Percentiles rank a stretch among this genome's conserved stretches.
Conservation (phyloP, 192 early-diverging fungal species). For the Phycomyces blakesleeanus region DNA sequence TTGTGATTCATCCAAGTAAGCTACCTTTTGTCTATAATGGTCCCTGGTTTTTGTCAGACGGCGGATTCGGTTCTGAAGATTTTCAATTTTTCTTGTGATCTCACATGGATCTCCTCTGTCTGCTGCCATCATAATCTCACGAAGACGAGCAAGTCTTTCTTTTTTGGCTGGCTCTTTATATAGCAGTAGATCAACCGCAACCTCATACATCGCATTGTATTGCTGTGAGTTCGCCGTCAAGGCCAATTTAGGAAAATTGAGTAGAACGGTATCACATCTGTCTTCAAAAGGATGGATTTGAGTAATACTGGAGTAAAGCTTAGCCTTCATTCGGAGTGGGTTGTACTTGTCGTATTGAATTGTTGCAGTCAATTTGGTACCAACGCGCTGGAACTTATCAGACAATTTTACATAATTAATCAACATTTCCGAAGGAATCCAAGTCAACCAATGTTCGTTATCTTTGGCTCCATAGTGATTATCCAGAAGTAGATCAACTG, state of each 20-base stretch:
- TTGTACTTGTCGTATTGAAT: slow-evolving; percentile 67
- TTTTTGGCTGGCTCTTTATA: slow-evolving; percentile 80
- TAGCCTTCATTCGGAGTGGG: slow-evolving; percentile 57
- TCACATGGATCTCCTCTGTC: slow-evolving; percentile 70
- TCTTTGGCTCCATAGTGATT: slow-evolving; percentile 46
- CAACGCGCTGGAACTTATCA: slow-evolving; percentile 55
- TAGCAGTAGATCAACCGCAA: slow-evolving; percentile 74
- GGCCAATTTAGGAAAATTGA: slow-evolving; percentile 72
- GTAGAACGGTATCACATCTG: slow-evolving; percentile 58
- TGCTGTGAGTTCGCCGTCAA: slow-evolving; percentile 74
- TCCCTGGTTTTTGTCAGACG: slow-evolving; percentile 35
- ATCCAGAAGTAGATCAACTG: slow-evolving; percentile 35
- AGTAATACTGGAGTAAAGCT: slow-evolving; percentile 14
- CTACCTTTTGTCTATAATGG: slow-evolving; percentile 30
- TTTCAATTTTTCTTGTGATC: slow-evolving; percentile 48
- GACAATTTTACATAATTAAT: slow-evolving; percentile 44
- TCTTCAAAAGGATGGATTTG: slow-evolving; percentile 47
- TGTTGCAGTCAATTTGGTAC: slow-evolving; percentile 50
- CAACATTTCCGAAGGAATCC: slow-evolving; percentile 70
- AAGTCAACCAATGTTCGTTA: slow-evolving; percentile 55
- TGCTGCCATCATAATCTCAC: slow-evolving; percentile 75
- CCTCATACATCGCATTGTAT: slow-evolving; percentile 69
- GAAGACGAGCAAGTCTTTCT: slow-evolving; percentile 63
- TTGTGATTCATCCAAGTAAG: slow-evolving; percentile 15
- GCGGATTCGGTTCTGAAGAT: slow-evolving; percentile 58